Evolutionary conservation across 2,329 filamentous ascomycete genomes (phyloP).

Genomic region (Leptographium lundbergii): DNA sequence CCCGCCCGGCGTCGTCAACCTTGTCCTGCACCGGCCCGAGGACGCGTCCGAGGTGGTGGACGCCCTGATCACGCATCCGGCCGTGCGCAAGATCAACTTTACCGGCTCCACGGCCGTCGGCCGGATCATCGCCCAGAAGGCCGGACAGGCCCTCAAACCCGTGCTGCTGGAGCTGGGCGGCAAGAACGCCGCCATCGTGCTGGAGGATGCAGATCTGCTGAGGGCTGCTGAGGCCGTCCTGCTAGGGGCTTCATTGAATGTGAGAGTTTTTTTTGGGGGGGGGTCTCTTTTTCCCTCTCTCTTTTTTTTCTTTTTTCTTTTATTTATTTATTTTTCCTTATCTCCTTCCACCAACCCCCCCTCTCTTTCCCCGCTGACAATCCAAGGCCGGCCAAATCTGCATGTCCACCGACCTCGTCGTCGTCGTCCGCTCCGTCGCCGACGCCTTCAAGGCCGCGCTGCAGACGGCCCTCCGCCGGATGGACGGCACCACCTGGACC

Average conservation of each 20-base stretch:
- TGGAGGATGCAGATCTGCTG: slow-evolving; percentile 66
- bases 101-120: slow-evolving; percentile 68
- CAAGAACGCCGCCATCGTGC: slow-evolving; percentile 67
- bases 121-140: slow-evolving; percentile 54
- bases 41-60: slow-evolving; percentile 56
- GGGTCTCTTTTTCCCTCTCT: neutral
- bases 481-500: slow-evolving; percentile 19
- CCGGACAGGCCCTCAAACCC: slow-evolving; percentile 66
- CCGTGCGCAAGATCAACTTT: slow-evolving; percentile 73
- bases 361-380: neutral
- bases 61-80: slow-evolving; percentile 52
- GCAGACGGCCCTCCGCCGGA: slow-evolving; percentile 9
- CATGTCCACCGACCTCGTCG: slow-evolving; percentile 70
- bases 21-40: slow-evolving; percentile 52
- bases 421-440: slow-evolving; percentile 38
- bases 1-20: slow-evolving; percentile 55
- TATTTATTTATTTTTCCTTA: neutral
- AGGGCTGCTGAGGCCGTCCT: slow-evolving; percentile 56
- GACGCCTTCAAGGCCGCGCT: slow-evolving; percentile 32
- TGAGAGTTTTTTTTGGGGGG: too few relatives aligned
- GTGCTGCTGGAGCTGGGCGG: slow-evolving; percentile 72
- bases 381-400: slow-evolving; percentile 57
- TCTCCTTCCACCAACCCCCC: neutral
- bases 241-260: slow-evolving; percentile 47
- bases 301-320: neutral